Evolutionary conservation across 306 rosid genomes (phyloP).

Genomic region (Biancaea sappan): DNA sequence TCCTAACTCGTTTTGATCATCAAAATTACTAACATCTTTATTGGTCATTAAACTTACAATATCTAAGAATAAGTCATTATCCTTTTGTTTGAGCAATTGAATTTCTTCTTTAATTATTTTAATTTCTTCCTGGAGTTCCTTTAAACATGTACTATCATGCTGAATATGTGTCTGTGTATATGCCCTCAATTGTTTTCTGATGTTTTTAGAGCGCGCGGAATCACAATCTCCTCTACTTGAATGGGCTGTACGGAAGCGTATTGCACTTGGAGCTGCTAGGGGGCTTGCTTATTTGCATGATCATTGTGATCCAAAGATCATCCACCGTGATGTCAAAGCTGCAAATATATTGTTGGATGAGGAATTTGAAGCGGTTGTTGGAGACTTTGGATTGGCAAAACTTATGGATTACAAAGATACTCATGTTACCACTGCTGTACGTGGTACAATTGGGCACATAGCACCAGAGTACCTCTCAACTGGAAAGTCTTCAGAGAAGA

Average conservation of each 20-base stretch:
- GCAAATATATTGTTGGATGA: slow-evolving; percentile 33
- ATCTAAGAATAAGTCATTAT: too few relatives aligned
- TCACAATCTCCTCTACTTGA: neutral
- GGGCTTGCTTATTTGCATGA: slow-evolving; percentile 40
- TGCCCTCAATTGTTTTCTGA: neutral
- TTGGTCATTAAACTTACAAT: too few relatives aligned
- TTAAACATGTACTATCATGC: neutral
- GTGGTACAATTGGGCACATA: too few relatives aligned
- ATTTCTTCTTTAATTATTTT: too few relatives aligned
- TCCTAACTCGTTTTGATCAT: too few relatives aligned
- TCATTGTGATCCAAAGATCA: slow-evolving; percentile 18
- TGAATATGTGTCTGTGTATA: neutral
- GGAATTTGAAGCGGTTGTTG: slow-evolving; percentile 26
- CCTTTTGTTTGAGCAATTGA: too few relatives aligned
- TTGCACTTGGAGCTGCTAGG: slow-evolving; percentile 23
- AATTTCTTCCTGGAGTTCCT: too few relatives aligned
- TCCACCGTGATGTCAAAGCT: slow-evolving; percentile 35
- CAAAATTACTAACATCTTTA: too few relatives aligned
- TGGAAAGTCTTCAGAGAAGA: slow-evolving; percentile 20
- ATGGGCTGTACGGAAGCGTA: neutral
- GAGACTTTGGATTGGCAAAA: too few relatives aligned
- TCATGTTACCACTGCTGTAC: neutral
- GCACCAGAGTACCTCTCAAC: neutral
- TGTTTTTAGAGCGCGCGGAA: neutral
- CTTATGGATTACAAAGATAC: slow-evolving; percentile 13